phyloP scores from a whole-genome alignment of 192 early-diverging fungal species.

The Rhizophagus prolifer region DNA sequence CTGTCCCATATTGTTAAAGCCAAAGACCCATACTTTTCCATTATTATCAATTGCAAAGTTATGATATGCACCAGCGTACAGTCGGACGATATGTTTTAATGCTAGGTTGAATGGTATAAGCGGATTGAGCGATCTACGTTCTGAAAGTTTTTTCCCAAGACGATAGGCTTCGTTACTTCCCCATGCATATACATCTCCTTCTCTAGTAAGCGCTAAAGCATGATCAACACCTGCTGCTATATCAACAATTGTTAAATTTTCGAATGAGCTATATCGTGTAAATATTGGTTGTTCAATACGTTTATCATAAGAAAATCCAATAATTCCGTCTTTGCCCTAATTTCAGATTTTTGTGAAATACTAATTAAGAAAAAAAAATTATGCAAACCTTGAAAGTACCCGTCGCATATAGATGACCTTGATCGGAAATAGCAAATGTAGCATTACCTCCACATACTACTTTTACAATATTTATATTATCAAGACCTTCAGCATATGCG shows the following conservation, averaged over 20 bases:
- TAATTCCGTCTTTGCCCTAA: neutral
- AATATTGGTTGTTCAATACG: conserved; percentile 61
- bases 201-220: conserved; percentile 67
- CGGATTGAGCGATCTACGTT: conserved; percentile 68
- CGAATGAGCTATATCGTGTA: conserved; percentile 55
- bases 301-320: conserved; percentile 54
- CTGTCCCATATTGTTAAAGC: conserved; percentile 90
- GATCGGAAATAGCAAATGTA: conserved; percentile 72
- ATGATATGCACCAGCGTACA: conserved; percentile 82
- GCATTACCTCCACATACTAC: conserved; percentile 85
- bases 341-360: too few relatives aligned
- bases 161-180: conserved; percentile 88
- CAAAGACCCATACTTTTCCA: conserved; percentile 75
- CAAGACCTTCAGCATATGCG: conserved; percentile 65
- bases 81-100: conserved; percentile 51
- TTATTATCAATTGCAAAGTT: conserved; percentile 75
- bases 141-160: conserved; percentile 78
- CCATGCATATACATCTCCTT: conserved; percentile 85
- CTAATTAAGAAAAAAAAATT: too few relatives aligned
- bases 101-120: conserved; percentile 56
- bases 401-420: conserved; percentile 84
- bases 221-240: conserved; percentile 87
- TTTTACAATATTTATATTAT: conserved; percentile 68
- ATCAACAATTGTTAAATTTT: conserved; percentile 63
- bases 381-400: conserved; percentile 70